Percentiles rank a stretch among this genome's conserved stretches.
These are phyloP conservation scores for Thielaviopsis ethacetica DNA, from an alignment of 2,329 filamentous ascomycete genomes.

Conservation along the genomic window DNA sequence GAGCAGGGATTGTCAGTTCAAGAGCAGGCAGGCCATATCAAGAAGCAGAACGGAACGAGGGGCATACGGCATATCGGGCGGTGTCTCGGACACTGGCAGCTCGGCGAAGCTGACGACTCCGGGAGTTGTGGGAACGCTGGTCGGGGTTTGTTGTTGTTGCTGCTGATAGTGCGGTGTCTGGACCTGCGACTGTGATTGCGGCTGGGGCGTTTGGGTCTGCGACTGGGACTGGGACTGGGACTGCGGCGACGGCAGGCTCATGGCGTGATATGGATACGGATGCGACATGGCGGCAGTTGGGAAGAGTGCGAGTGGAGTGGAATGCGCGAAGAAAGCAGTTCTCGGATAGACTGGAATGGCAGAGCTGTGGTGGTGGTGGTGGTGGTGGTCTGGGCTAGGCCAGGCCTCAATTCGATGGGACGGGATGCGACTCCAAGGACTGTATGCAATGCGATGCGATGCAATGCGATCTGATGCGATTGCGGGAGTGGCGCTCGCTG, in stretches of 20 bases:
- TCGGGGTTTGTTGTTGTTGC: constrained; percentile 25
- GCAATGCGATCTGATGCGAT: background rate
- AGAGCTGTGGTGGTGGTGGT: no score
- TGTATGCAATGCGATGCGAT: background rate
- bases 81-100: constrained; percentile 53
- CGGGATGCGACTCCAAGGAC: background rate
- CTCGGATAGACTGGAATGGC: background rate
- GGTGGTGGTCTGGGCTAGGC: no score
- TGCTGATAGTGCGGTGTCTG: background rate
- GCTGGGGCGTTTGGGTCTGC: background rate
- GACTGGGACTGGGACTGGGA: background rate
- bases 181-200: background rate
- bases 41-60: background rate
- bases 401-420: no score
- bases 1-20: background rate
- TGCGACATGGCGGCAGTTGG: constrained; percentile 3
- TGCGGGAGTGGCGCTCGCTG: background rate
- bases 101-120: constrained; percentile 1
- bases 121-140: background rate
- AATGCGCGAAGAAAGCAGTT: background rate
- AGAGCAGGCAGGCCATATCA: background rate
- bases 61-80: constrained; percentile 76
- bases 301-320: no score
- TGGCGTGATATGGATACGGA: background rate
- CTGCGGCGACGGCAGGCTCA: background rate